A percentile compares a stretch with the other conserved stretches of the same genome.
Evolutionary conservation across 2,329 filamentous ascomycete genomes (phyloP).

Genomic region (Alternaria hordeiaustralica): DNA sequence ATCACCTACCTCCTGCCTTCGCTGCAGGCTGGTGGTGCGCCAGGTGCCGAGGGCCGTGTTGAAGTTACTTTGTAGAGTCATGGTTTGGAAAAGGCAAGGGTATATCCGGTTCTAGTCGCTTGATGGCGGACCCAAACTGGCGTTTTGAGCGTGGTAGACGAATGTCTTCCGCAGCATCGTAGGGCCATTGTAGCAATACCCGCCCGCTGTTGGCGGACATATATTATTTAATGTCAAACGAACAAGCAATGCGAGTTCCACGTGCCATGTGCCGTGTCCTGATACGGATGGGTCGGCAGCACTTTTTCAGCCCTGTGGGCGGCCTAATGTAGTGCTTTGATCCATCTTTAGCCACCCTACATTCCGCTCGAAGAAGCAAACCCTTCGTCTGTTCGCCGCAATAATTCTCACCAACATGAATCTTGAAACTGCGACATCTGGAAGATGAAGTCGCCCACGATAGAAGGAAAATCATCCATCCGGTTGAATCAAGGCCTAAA

Average conservation of each 20-base stretch:
- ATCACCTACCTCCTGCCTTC: conserved; percentile 52
- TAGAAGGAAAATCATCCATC: neutral
- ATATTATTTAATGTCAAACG: conserved; percentile 42
- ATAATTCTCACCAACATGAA: neutral
- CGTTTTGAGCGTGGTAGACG: conserved; percentile 43
- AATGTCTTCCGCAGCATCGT: conserved; percentile 28
- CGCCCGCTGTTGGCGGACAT: conserved; percentile 37
- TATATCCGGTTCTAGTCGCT: conserved; percentile 34
- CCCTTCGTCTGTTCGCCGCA: neutral
- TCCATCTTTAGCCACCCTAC: neutral
- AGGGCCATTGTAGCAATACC: conserved; percentile 41
- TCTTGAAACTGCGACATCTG: neutral
- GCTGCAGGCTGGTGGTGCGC: conserved; percentile 44
- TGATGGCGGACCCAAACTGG: conserved; percentile 33
- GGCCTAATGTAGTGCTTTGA: neutral
- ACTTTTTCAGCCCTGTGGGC: neutral
- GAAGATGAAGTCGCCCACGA: neutral
- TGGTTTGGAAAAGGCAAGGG: conserved; percentile 31
- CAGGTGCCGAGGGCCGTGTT: conserved; percentile 50
- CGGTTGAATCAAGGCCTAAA: neutral
- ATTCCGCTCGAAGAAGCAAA: neutral
- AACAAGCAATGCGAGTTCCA: conserved; percentile 15
- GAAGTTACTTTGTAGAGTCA: conserved; percentile 49
- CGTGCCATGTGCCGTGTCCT: neutral
- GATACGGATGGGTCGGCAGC: neutral